Conservation (phyloP, 805 yeast genomes). For the Wickerhamomyces chaumierensis region DNA sequence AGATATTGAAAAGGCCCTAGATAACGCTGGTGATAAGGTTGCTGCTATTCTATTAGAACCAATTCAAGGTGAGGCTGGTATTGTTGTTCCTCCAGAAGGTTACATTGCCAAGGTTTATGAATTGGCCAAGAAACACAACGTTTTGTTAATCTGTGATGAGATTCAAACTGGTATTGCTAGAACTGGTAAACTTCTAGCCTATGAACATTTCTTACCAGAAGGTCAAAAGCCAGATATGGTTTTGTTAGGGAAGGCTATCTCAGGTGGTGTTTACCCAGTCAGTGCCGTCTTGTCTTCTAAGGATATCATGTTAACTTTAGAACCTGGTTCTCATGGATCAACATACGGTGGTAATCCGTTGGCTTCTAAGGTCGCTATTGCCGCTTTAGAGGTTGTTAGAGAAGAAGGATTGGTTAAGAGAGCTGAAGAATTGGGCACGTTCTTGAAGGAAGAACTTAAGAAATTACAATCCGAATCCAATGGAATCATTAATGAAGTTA, state of each 20-base stretch:
- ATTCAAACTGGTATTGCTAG: constrained; percentile 97
- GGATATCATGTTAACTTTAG: constrained; percentile 80
- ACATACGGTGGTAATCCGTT: constrained; percentile 97
- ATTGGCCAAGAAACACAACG: constrained; percentile 74
- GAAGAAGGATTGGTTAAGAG: constrained; percentile 82
- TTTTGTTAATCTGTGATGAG: constrained; percentile 88
- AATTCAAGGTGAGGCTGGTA: constrained; percentile 98
- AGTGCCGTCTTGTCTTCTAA: constrained; percentile 84
- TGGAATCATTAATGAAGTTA: constrained; percentile 48
- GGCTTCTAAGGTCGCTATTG: constrained; percentile 86
- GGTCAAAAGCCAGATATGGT: constrained; percentile 80
- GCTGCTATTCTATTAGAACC: constrained; percentile 92
- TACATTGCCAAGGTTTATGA: constrained; percentile 64
- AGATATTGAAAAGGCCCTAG: constrained; percentile 76
- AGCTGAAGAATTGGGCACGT: constrained; percentile 59
- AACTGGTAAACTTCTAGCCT: constrained; percentile 89
- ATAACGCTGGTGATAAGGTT: constrained; percentile 74
- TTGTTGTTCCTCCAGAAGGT: constrained; percentile 81
- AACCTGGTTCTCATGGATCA: constrained; percentile 96
- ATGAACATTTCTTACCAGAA: constrained; percentile 57
- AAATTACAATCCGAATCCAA: constrained; percentile 39
- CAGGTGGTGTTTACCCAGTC: constrained; percentile 92
- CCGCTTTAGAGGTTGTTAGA: constrained; percentile 81
- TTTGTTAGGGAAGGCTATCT: constrained; percentile 84
- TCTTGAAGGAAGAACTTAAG: constrained; percentile 47